Percentiles rank a stretch among this genome's conserved stretches.
Evolutionary conservation across 2,329 filamentous ascomycete genomes (phyloP).

Genomic region (Hirsutella rhossiliensis): DNA sequence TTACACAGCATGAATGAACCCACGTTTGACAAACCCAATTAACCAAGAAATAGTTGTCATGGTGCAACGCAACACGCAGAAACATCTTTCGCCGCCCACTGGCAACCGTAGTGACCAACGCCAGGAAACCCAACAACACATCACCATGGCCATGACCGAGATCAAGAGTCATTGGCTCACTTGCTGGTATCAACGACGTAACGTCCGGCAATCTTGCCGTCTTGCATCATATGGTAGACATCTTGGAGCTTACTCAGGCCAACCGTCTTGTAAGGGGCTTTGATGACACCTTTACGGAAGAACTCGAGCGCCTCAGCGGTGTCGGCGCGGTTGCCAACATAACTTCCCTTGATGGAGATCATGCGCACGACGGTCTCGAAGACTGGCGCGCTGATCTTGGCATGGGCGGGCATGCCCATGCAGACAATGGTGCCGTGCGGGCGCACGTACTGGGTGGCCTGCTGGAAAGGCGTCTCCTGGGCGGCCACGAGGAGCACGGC

Average conservation of each 20-base stretch:
- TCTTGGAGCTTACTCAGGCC: conserved; percentile 68
- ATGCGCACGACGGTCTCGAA: conserved; percentile 83
- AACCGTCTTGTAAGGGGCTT: conserved; percentile 74
- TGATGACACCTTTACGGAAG: conserved; percentile 72
- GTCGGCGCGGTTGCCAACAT: conserved; percentile 87
- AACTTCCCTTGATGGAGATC: conserved; percentile 85
- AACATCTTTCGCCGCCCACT: no score
- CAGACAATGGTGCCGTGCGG: conserved; percentile 73
- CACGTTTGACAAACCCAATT: not conserved
- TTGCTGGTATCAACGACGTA: conserved; percentile 67
- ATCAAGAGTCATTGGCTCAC: conserved; percentile 19
- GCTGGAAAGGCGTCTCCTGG: conserved; percentile 87
- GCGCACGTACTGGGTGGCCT: conserved; percentile 80
- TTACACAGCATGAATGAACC: no score
- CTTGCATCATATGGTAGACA: conserved; percentile 66
- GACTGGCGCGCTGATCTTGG: conserved; percentile 70
- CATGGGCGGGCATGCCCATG: conserved; percentile 76
- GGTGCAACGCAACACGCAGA: not conserved
- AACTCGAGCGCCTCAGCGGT: conserved; percentile 85
- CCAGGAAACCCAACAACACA: no score
- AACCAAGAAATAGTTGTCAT: not conserved
- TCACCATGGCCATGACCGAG: no score
- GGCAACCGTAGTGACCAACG: no score
- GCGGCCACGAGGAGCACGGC: conserved; percentile 81
- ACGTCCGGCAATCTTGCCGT: conserved; percentile 62